Evolutionary conservation across 1,139 yeast species (phyloP).

Genomic region (Blastobotrys buckinghamii): DNA sequence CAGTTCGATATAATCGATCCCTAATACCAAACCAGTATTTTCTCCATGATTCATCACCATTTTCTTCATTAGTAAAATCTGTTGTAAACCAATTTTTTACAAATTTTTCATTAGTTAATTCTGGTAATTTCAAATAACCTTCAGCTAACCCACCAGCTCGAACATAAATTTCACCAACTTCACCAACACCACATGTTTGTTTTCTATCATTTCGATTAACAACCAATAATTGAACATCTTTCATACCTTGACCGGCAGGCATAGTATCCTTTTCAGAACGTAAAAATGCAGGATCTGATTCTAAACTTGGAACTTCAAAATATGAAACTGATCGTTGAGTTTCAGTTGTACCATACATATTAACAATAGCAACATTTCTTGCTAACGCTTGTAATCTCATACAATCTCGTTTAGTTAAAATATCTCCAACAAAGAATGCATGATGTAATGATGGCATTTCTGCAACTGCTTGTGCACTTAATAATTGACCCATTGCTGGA

Average conservation of each 20-base stretch:
- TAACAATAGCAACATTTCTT: slow-evolving; percentile 80
- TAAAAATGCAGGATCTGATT: slow-evolving; percentile 64
- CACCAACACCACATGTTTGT: slow-evolving; percentile 96
- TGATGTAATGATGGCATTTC: slow-evolving; percentile 83
- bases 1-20: slow-evolving; percentile 93
- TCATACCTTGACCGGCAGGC: slow-evolving; percentile 99
- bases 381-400: slow-evolving; percentile 87
- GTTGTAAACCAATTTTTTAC: slow-evolving; percentile 85
- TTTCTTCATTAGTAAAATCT: slow-evolving; percentile 53
- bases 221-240: slow-evolving; percentile 85
- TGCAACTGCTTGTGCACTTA: slow-evolving; percentile 94
- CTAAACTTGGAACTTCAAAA: slow-evolving; percentile 76
- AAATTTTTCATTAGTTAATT: slow-evolving; percentile 79
- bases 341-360: slow-evolving; percentile 99
- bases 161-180: slow-evolving; percentile 96
- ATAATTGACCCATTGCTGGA: slow-evolving; percentile 98
- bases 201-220: slow-evolving; percentile 85
- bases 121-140: slow-evolving; percentile 90
- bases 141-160: slow-evolving; percentile 98
- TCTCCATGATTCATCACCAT: slow-evolving; percentile 57
- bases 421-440: slow-evolving; percentile 98
- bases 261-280: slow-evolving; percentile 86
- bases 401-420: slow-evolving; percentile 94
- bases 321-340: slow-evolving; percentile 97
- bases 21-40: slow-evolving; percentile 87